Evolutionary conservation across 805 yeast species (phyloP).

Genomic region (Scheffersomyces lignosus): DNA sequence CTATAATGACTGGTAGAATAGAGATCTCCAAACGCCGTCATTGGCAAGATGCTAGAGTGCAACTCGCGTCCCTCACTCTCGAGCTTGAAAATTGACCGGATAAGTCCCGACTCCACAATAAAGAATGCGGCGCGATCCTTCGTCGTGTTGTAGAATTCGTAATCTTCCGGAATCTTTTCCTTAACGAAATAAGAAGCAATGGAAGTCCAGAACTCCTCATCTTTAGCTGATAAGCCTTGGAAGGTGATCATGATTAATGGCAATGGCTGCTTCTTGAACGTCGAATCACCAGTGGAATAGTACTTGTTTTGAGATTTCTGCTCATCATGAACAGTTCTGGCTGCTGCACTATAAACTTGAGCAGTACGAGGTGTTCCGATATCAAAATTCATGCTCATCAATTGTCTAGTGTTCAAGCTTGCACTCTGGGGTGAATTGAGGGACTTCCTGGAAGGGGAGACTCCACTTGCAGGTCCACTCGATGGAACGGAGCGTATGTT

Average conservation of each 20-base stretch:
- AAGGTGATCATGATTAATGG: slow-evolving; percentile 65
- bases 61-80: slow-evolving; percentile 39
- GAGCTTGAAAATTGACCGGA: slow-evolving; percentile 36
- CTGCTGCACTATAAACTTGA: slow-evolving; percentile 54
- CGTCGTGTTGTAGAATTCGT: slow-evolving; percentile 46
- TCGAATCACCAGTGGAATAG: slow-evolving; percentile 36
- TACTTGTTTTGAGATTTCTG: slow-evolving; percentile 45
- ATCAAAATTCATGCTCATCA: slow-evolving; percentile 20
- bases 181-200: slow-evolving; percentile 53
- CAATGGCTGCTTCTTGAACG: slow-evolving; percentile 53
- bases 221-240: slow-evolving; percentile 53
- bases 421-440: neutral
- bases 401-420: slow-evolving; percentile 6
- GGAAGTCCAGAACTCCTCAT: slow-evolving; percentile 61
- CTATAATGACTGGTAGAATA: slow-evolving; percentile 36
- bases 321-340: slow-evolving; percentile 43
- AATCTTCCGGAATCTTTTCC: slow-evolving; percentile 47
- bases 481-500: slow-evolving; percentile 4
- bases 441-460: neutral
- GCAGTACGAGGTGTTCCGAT: slow-evolving; percentile 55
- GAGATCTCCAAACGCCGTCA: slow-evolving; percentile 72
- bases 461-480: neutral
- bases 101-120: slow-evolving; percentile 50
- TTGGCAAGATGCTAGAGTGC: slow-evolving; percentile 56
- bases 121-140: slow-evolving; percentile 53